phyloP scores from a whole-genome alignment of 75 land plant species.

The Selaginella moellendorffii region DNA sequence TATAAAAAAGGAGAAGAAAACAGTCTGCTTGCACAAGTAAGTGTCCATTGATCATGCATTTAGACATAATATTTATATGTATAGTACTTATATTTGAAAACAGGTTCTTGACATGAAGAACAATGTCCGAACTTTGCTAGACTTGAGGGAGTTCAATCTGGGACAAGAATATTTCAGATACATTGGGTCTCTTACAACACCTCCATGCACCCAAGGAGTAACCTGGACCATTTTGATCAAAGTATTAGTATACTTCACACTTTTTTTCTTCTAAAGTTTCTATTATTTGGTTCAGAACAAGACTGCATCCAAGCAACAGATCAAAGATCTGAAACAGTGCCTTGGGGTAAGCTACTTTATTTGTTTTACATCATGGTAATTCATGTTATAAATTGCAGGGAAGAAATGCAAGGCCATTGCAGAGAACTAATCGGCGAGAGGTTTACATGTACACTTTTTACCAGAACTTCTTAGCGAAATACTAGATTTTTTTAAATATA shows the following conservation, averaged over 20 bases:
- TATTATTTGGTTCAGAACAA: neutral
- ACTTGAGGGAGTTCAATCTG: constrained; percentile 4
- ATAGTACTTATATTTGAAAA: constrained; percentile 4
- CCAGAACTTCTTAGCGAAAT: neutral
- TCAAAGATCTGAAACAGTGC: neutral
- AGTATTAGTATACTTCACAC: constrained; percentile 15
- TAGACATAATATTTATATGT: neutral
- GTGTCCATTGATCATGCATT: neutral
- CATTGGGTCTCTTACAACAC: constrained; percentile 55
- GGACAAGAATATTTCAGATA: constrained; percentile 40
- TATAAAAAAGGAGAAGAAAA: constrained; percentile 32
- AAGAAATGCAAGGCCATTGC: neutral
- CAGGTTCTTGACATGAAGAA: constrained; percentile 11
- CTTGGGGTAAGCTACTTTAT: neutral
- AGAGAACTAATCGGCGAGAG: neutral
- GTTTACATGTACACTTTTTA: neutral
- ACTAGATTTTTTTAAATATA: too few relatives aligned
- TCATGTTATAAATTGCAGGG: neutral
- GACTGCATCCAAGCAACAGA: neutral
- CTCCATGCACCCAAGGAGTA: constrained; percentile 53
- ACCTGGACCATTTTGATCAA: constrained; percentile 35
- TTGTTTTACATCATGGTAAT: neutral
- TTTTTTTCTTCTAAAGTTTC: neutral
- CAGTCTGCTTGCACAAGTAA: constrained; percentile 44
- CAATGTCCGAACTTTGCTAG: neutral